Evolutionary conservation across 1,284 basidiomycete species (phyloP), one percentile per base, ranked within the genome.

Genomic region (Rhodotorula sp.): DNA sequence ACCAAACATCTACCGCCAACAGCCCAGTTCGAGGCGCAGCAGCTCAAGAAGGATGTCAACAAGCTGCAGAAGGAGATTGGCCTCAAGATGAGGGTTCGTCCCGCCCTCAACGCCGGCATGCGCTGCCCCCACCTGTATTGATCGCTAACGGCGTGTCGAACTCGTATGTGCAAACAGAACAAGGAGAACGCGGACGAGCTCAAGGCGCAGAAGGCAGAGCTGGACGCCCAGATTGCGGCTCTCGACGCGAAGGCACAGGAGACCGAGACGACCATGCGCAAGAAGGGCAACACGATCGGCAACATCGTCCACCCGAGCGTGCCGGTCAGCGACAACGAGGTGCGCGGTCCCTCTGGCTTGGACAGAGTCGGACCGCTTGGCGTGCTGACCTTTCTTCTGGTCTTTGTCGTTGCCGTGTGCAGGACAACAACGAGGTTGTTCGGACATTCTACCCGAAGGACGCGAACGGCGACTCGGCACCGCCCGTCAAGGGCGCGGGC

Each of bases 31-130:
- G 91, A 96, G 71, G 85, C 88, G 54, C 92, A 92, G 79, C 85
- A 85, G 44, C 82, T 91, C 61, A 87, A 89, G 80, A 92, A 94
- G 80, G 87, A 93, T 77, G 88, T 92, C 69, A 98, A 98, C 80
- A 87, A 88, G 17, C 85, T 94, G 14, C 94, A 98, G 84, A 97
- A 97, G 82, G 89, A 96, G 82, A 97, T 99, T 80, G 90, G 88
- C 7, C 86, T 88, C 5, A 97, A 95, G 87, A 97, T 93, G 83
- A 97, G 96, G 88, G 92, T 88, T 12, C 49, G 76, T 21, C 17
- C 1, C 23, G 4, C 12, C 21, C 7, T 41, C 7, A 48, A 25
- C 25, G 9, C 3, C 25, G 14, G 17, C 56, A 21, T 13, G 56
- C 14, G 4, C 23, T 4, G n/a, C 2, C 2, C n/a, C 9, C 10